Base-by-base conservation (phyloP, 805 yeast genomes). In the Zygotorulaspora chibaensis region DNA sequence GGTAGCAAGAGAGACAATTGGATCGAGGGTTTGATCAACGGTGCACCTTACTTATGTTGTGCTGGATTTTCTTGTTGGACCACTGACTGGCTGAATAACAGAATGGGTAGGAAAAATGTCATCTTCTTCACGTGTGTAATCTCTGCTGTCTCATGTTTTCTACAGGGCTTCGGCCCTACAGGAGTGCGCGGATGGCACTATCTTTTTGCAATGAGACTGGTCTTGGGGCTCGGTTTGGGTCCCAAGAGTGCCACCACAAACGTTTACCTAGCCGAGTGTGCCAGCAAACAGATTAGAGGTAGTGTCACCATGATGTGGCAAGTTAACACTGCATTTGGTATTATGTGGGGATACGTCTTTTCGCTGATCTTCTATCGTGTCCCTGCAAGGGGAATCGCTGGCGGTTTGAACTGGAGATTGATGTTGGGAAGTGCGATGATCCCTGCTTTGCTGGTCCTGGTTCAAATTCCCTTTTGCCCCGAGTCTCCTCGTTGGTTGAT, bases 181-280 rank as follows among this genome's bases (percentile, higher is more conserved):
- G 58, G 58, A 16, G 70, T 67, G 27, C 75, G 75, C 61, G 76
- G 68, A 46, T 84, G 89, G 89, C 80, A 73, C 65, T 85, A 81
- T 57, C 68, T 83, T 45, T 79, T 83, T 48, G 78, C 82, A 59
- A 80, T 87, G 20, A 69, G 89, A 56, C 79, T 80, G 59, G 69
- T 74, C 55, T 63, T 82, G 46, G 89, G 89, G 38, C 72, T 81
- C 47, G 87, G 87, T 48, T 69, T 83, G 46, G 89, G 89, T 51
- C 83, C 84, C 43, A 81, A 81, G 59, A 74, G 83, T n/a, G 82
- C 86, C n/a, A 83, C 87, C 13, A 83, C 81, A 31, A 87, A 87
- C 12, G 84, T 83, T 13, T 83, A 81, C 56, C 71, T 83, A 38
- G 81, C 84, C 13, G 87, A 81, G 58, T 79, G 83, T 62, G 69